Base-by-base conservation (phyloP, 495 filamentous ascomycete genomes). In the Choiromyces venosus region DNA sequence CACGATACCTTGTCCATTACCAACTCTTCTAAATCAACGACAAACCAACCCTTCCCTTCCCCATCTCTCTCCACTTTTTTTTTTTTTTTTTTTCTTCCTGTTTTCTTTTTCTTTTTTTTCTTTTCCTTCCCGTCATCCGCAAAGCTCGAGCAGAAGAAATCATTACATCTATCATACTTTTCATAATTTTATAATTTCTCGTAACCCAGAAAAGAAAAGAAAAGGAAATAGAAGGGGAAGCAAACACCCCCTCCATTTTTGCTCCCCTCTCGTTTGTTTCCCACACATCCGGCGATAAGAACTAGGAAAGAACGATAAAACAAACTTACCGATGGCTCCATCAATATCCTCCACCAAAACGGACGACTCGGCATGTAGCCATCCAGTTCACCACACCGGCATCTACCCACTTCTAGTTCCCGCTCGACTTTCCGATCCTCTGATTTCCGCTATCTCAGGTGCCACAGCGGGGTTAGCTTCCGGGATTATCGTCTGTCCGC, bases 401-500 rank as follows among this genome's bases (percentile, higher is more conserved):
- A 70, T 79, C 42, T 73, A 79, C 40, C 78, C 77, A 16, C 72
- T 79, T 25, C 70, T 79, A 29, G 56, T 73, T 36, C 77, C 78
- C 16, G 65, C 71, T 38, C 46, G 76, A 44, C 77, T 79, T 64
- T 73, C 69, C 37, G 73, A 79, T 36, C 72, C 70, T 71, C 72
- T 81, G n/a, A 81, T 89, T 78, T 85, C 87, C 74, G 86, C 92
- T 65, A 85, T 97, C 61, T 89, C 93, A 46, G 95, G 95, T 65
- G 96, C 93, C 14, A 86, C 90, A 46, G 94, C 93, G 68, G 95
- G 95, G 70, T 91, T 97, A 74, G 91, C 91, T 7, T 96, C 93
- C 6, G 95, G 95, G 10, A 88, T 98, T 56, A 93, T 97, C 75
- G 98, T 95, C 64, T 99, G 95, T 81, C 95, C 95, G 29, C 88